These are phyloP conservation scores for sorghum (Sorghum bicolor) DNA, from an alignment of 176 grass and related monocot species.

Conservation along the genomic window Sorghum_bicolor_NCBIv3 NC_012873.2:10048001-10048500, in stretches of 20 bases:
- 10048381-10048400: background rate
- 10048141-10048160: too few relatives aligned
- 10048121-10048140: constrained; percentile 55
- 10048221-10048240: too few relatives aligned
- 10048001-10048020: background rate
- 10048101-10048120: constrained; percentile 83
- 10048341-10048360: background rate
- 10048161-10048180: too few relatives aligned
- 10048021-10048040: background rate
- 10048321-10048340: background rate
- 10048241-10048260: too few relatives aligned
- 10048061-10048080: constrained; percentile 28
- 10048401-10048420: background rate
- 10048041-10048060: background rate
- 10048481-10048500: constrained; percentile 56
- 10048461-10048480: constrained; percentile 50
- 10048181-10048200: too few relatives aligned
- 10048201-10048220: too few relatives aligned
- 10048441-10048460: constrained; percentile 52
- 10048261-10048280: background rate
- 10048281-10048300: background rate
- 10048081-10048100: constrained; percentile 66
- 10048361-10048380: background rate
- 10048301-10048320: background rate
- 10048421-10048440: constrained; percentile 62